phyloP scores from a whole-genome alignment of 495 filamentous ascomycete species.

The Letharia lupina region DNA sequence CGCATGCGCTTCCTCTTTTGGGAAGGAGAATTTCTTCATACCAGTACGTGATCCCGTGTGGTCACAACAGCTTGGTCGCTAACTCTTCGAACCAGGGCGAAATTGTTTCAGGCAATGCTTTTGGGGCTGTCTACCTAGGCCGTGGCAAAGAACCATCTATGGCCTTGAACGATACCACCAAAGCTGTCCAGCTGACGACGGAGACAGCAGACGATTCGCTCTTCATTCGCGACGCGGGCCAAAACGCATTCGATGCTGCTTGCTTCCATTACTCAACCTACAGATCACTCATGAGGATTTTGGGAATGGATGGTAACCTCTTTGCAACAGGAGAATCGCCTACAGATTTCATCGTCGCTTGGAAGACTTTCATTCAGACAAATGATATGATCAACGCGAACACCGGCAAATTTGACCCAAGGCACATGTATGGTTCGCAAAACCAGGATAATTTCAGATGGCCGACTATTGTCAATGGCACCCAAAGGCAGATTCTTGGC shows the following conservation, averaged over 20 bases:
- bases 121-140: constrained; percentile 33
- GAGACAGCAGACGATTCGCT: constrained; percentile 24
- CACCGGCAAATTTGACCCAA: constrained; percentile 43
- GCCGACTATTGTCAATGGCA: constrained; percentile 43
- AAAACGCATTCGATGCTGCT: constrained; percentile 37
- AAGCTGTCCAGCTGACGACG: constrained; percentile 27
- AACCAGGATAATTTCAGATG: constrained; percentile 48
- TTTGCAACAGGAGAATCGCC: constrained; percentile 35
- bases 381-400: constrained; percentile 44
- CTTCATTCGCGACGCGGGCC: constrained; percentile 30
- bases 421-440: constrained; percentile 44
- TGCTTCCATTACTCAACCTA: constrained; percentile 46
- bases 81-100: constrained; percentile 27
- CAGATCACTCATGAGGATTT: constrained; percentile 40
- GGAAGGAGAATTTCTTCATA: constrained; percentile 43
- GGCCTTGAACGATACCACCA: constrained; percentile 23
- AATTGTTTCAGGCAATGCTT: constrained; percentile 35
- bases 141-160: constrained; percentile 32
- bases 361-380: constrained; percentile 36
- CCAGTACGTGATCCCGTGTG: constrained; percentile 11
- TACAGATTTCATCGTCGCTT: constrained; percentile 38
- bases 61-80: not conserved
- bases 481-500: constrained; percentile 38
- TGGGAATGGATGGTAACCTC: constrained; percentile 42
- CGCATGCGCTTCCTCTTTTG: constrained; percentile 34